Conservation (phyloP, 768 basidiomycete genomes). For the Lactarius pseudohatsudake region DNA sequence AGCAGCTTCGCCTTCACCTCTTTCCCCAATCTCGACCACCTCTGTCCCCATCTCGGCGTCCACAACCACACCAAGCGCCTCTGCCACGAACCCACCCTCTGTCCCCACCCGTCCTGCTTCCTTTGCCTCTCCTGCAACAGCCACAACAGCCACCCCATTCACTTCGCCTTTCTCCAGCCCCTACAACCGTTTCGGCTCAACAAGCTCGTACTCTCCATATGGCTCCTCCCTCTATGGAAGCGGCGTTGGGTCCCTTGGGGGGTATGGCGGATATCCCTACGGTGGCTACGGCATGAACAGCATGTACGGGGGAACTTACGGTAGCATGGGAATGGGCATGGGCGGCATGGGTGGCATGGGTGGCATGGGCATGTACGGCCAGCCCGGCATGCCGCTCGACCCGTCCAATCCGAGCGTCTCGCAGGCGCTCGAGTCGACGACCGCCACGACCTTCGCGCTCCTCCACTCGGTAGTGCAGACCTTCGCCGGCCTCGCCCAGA, state of each 20-base stretch:
- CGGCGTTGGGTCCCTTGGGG: conserved; percentile 40
- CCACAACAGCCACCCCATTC: conserved; percentile 38
- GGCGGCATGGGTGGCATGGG: conserved; percentile 35
- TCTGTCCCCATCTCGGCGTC: conserved; percentile 8
- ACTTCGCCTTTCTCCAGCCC: conserved; percentile 37
- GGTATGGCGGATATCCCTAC: conserved; percentile 40
- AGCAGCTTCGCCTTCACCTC: conserved; percentile 34
- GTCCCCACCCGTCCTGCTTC: conserved; percentile 66
- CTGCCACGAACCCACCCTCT: conserved; percentile 34
- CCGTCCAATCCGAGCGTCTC: conserved; percentile 66
- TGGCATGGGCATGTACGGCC: conserved; percentile 42
- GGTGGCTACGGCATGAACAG: conserved; percentile 36
- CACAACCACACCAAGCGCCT: background rate
- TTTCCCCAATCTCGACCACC: conserved; percentile 61
- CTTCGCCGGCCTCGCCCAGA: conserved; percentile 91
- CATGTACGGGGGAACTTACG: conserved; percentile 44
- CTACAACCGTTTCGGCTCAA: conserved; percentile 45
- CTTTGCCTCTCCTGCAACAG: conserved; percentile 35
- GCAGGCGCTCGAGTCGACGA: conserved; percentile 85
- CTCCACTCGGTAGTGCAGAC: conserved; percentile 95
- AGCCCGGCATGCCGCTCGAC: conserved; percentile 44
- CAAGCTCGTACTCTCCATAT: conserved; percentile 35
- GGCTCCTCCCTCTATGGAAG: conserved; percentile 50
- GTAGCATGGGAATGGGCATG: conserved; percentile 41
- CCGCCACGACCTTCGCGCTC: conserved; percentile 89